Evolutionary conservation across 176 grass and related monocot species (phyloP), one percentile per base, ranked within the genome.

Genomic region (Olyra latifolia): DNA sequence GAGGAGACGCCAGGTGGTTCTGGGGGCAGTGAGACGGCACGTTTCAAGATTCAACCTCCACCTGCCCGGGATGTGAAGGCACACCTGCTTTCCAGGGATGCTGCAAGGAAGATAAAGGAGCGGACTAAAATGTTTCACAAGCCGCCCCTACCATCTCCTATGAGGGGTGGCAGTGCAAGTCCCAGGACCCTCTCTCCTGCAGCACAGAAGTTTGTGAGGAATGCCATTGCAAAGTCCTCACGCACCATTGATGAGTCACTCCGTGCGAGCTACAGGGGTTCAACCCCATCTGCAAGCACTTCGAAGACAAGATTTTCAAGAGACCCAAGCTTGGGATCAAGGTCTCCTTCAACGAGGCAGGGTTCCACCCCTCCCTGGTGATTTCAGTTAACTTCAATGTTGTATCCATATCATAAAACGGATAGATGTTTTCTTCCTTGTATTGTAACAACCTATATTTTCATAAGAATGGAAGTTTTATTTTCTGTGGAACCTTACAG

Each of bases 121-220:
- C 83, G 90, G 20, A 87, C 80, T 63, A 91, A 81, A 60, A 95
- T 85, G 82, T 84, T 89, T 44, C 81, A 74, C 62, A 98, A 91
- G 82, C 96, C 96, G 8, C 92, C 96, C 7, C 63, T 98, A 39
- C 95, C 90, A 62, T 98, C 92, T 0, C 87, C 85, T 57, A 79
- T 50, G 10, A 91, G 96, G 79, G 93, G 92, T 55, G 90, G 90
- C 22, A 98, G 92, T 80, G 87, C 87, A 71, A 95, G 96, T 82
- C 96, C 92, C 28, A 89, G 88, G 75, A 98, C 69, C 8, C 84
- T 98, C 65, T 98, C 92, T 1, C 80, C 92, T 28, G 96, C 92
- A 48, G 96, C 92, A 20, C 92, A 93, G 86, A 98, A 95, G 62
- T 98, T 98, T 79, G 62, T 98, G 62, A 89, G 96, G 47, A 95